A percentile compares a stretch with the other conserved stretches of the same genome.
phyloP scores from a whole-genome alignment of 257 asterid genomes.

The Ocimum tenuiflorum region DNA sequence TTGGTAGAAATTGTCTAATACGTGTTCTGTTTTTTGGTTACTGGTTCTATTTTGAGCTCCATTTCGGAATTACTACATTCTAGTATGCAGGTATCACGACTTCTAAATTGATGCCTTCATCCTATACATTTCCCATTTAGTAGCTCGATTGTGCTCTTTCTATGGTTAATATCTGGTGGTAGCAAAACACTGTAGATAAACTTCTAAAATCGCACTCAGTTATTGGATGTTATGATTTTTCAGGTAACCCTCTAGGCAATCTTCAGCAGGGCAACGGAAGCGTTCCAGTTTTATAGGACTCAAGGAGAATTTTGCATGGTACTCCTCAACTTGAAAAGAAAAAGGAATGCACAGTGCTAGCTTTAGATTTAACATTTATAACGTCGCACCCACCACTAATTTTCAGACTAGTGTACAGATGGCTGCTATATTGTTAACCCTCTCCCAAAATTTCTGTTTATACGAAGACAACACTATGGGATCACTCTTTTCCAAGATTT shows the following conservation, averaged over 20 bases:
- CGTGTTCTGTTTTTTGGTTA: not conserved
- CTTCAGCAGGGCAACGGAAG: conserved; percentile 37
- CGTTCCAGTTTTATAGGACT: conserved; percentile 40
- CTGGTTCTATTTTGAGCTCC: not conserved
- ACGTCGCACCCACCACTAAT: conserved; percentile 13
- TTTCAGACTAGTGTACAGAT: conserved; percentile 18
- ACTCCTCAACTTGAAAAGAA: conserved; percentile 19
- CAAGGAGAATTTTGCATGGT: conserved; percentile 31
- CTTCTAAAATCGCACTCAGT: not conserved
- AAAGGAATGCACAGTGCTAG: conserved; percentile 12
- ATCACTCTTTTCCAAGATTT: not conserved
- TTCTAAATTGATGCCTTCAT: not conserved
- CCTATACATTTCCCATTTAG: not conserved
- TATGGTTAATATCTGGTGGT: not conserved
- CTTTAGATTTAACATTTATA: conserved; percentile 7
- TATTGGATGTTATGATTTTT: conserved; percentile 17
- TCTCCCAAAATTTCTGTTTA: conserved; percentile 2
- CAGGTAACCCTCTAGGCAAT: conserved; percentile 28
- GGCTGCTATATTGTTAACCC: conserved; percentile 10
- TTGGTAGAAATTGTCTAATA: not conserved
- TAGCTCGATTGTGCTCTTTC: not conserved
- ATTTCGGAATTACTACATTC: not conserved
- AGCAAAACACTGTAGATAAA: too few species aligned
- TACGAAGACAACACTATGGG: not conserved
- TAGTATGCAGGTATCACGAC: not conserved